Percentiles rank a stretch among this genome's conserved stretches.
Conservation (phyloP, 306 rosid species). For the Fragaria nilgerrensis region DNA sequence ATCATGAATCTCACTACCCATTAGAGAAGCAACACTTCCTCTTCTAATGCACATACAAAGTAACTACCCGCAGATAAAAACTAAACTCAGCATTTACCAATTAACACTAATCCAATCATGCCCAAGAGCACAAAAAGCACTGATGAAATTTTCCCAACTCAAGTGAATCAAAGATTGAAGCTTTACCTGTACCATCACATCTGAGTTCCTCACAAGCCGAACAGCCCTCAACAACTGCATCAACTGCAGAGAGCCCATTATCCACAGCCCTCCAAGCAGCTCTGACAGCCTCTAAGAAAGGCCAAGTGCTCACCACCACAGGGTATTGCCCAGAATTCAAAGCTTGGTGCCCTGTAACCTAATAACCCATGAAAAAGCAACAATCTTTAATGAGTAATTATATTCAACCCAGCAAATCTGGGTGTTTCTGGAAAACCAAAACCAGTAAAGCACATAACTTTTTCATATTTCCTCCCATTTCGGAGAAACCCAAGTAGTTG, state of each 20-base stretch:
- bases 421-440: no score
- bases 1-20: background rate
- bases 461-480: background rate
- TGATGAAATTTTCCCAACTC: background rate
- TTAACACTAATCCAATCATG: background rate
- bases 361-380: background rate
- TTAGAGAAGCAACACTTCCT: background rate
- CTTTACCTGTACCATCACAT: constrained; percentile 92
- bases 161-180: constrained; percentile 13
- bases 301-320: constrained; percentile 92
- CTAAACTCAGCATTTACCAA: background rate
- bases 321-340: constrained; percentile 46
- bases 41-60: background rate
- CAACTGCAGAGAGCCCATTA: constrained; percentile 70
- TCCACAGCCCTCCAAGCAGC: constrained; percentile 79
- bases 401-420: background rate
- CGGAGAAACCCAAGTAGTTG: background rate
- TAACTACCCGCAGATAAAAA: constrained; percentile 5
- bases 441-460: background rate
- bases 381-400: background rate
- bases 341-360: constrained; percentile 52
- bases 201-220: constrained; percentile 83
- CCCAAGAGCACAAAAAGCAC: background rate
- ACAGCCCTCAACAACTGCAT: constrained; percentile 90
- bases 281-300: constrained; percentile 86